Conservation (phyloP, 2,329 filamentous ascomycete species). For the Nemania serpens region DNA sequence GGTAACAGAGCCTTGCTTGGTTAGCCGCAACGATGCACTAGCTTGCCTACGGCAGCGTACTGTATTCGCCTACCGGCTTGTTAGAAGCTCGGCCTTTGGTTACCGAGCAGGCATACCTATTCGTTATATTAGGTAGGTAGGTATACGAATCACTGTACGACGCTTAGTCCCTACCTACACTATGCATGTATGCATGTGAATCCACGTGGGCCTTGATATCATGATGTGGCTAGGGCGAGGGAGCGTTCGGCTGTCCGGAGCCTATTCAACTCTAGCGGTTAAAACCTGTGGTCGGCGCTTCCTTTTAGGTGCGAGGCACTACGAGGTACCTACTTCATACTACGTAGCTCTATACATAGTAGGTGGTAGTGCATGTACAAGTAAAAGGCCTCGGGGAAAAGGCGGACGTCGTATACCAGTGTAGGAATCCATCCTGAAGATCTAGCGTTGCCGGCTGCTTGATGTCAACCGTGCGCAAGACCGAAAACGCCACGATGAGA, state of each 20-base stretch:
- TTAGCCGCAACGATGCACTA: conserved; percentile 68
- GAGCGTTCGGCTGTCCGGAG: neutral
- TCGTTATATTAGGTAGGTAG: no score
- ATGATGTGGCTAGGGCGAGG: neutral
- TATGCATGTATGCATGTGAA: conserved; percentile 1
- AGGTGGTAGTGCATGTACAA: neutral
- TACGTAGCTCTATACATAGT: neutral
- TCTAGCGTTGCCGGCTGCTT: conserved; percentile 43
- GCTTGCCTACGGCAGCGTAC: conserved; percentile 74
- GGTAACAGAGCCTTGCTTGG: neutral
- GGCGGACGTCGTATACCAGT: conserved; percentile 7
- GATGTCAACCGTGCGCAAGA: conserved; percentile 14
- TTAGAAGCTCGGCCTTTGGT: neutral
- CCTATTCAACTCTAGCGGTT: neutral
- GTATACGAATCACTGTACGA: neutral
- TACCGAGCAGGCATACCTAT: no score
- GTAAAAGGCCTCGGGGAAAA: neutral
- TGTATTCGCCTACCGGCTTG: conserved; percentile 76
- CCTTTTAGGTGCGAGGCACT: neutral
- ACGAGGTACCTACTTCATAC: no score
- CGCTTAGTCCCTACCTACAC: neutral
- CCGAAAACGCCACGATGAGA: conserved; percentile 6
- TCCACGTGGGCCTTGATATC: conserved; percentile 14
- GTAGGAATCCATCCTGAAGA: conserved; percentile 59
- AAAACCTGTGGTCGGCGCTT: neutral